Evolutionary conservation across 257 asterid species (phyloP), one percentile per base, ranked within the genome.

Genomic region (Jasminum sambac): DNA sequence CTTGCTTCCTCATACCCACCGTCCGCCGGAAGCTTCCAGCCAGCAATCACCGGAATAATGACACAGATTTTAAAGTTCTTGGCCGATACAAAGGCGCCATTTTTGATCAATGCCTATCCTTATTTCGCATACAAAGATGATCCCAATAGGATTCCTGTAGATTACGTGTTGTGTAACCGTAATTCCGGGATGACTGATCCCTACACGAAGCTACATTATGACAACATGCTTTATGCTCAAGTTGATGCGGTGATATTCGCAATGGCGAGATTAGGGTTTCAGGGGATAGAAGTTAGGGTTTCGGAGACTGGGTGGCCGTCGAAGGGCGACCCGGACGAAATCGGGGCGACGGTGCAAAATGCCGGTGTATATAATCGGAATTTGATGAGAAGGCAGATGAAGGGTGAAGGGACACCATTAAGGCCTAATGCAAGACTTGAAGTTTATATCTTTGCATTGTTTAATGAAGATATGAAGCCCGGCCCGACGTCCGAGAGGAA

Each of bases 221-320:
- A 89, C 86, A 89, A 89, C 84, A 91, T 90, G 98, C 26, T 92
- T 64, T 92, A 90, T 64, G 98, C 98, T 4, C 97, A 90, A 65
- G 95, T 90, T 0, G 98, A 92, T 41, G 96, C 96, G 0, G 96
- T 86, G 0, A 44, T 77, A 8, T 84, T 76, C 52, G 96, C 98
- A 1, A 86, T 90, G 76, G 88, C 84, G 2, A 71, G 79, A 19
- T 58, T 92, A 89, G 96, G 98, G 30, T 88, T 77, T 72, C 67
- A 75, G 0, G 89, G 87, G 0, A 0, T 92, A 1, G 95, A 88
- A 50, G 96, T 92, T 6, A 65, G 86, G 55, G 87, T 92, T 21
- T 86, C 96, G 12, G 98, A 92, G 43, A 92, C 96, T 0, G 98
- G 98, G 24, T 92, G 96, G 98, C 98, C 98, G 6, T 89, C 98